Base-by-base conservation (phyloP, 345 rosid species). In the Garcia nutans region DNA sequence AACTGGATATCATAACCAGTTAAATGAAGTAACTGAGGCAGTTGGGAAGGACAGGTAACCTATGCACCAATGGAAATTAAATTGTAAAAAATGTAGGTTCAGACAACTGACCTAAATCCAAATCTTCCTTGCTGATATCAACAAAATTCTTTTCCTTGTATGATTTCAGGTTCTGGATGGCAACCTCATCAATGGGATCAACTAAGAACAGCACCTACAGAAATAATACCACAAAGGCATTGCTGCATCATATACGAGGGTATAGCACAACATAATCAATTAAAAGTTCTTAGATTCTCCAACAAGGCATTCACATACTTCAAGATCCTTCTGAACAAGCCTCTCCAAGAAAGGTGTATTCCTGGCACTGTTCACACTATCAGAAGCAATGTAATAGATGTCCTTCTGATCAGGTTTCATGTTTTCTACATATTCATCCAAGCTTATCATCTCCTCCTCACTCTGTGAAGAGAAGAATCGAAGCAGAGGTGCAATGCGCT, bases 401-500 rank as follows among this genome's bases (percentile, higher is more conserved):
- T 91, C 93, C 86, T 96, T 96, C 84, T 96, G 99, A 42, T 96
- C 96, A 54, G 92, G 88, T 81, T 96, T 93, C 99, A 96, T 93
- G 77, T 93, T 93, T 83, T 93, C 99, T 19, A 93, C 93, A 81
- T 96, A 96, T 77, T 96, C 99, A 85, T 93, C 98, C 89, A 96
- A 89, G 87, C 97, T 90, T 78, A 96, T 92, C 93, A 92, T 85
- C 73, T 89, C 94, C 66, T 89, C 82, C 86, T 93, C 99, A 77
- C 99, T 96, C 77, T 92, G 96, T 19, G 99, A 96, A 69, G 99
- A 96, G 88, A 92, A 96, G 78, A 92, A 93, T 56, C 98, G 88
- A 68, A 96, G 90, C 84, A 96, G 81, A 44, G 99, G 99, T 52
- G 95, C 99, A 82, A 96, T 65, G n/a, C 97, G 89, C 90, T 96